phyloP scores from a whole-genome alignment of 1,139 yeast species.

The Geotrichum fermentans region DNA sequence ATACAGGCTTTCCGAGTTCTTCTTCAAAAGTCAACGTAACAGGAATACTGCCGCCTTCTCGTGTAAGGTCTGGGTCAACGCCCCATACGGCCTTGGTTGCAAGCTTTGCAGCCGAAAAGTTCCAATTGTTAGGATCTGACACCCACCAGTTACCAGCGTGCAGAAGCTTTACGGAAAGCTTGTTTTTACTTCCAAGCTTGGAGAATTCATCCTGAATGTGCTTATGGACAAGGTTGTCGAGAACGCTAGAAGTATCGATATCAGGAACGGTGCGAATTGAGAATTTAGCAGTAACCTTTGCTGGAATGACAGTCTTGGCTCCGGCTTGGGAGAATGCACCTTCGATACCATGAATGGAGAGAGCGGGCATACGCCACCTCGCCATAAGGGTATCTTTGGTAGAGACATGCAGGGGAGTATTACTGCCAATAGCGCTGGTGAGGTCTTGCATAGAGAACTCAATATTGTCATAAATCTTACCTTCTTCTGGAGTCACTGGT shows the following conservation, averaged over 20 bases:
- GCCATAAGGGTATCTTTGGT: constrained; percentile 83
- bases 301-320: constrained; percentile 97
- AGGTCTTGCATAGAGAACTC: constrained; percentile 81
- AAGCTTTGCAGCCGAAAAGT: constrained; percentile 87
- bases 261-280: constrained; percentile 96
- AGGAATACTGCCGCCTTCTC: constrained; percentile 98
- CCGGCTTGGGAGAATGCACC: constrained; percentile 95
- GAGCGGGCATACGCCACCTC: constrained; percentile 97
- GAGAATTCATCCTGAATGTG: constrained; percentile 63
- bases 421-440: constrained; percentile 80
- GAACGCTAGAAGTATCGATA: constrained; percentile 63
- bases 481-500: constrained; percentile 74
- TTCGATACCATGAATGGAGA: constrained; percentile 93
- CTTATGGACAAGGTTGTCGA: constrained; percentile 69
- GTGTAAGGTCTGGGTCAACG: constrained; percentile 89
- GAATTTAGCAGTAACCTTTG: constrained; percentile 88
- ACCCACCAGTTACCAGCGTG: constrained; percentile 98
- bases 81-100: constrained; percentile 95
- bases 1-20: constrained; percentile 74
- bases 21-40: constrained; percentile 89
- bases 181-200: constrained; percentile 70
- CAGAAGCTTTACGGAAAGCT: constrained; percentile 62
- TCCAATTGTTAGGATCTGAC: constrained; percentile 85
- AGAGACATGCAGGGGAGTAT: constrained; percentile 68
- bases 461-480: constrained; percentile 70